Evolutionary conservation across 2,329 filamentous ascomycete genomes (phyloP).

Genomic region (Aspergillus fijiensis): DNA sequence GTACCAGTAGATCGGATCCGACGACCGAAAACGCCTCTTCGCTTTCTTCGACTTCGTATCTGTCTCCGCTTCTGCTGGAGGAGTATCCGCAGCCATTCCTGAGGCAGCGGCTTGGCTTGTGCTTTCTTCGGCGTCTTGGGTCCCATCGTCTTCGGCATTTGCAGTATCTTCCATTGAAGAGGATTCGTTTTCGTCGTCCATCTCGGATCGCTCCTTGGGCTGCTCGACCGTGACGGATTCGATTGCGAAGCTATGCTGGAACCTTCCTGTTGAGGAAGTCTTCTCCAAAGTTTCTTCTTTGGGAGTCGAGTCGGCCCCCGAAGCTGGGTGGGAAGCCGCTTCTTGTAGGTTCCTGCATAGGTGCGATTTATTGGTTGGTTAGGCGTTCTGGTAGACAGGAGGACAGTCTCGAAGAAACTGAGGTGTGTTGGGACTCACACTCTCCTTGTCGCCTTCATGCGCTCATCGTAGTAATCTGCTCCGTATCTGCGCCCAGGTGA

Average conservation of each 20-base stretch:
- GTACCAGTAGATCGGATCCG: slow-evolving; percentile 51
- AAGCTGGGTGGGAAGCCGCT: not conserved
- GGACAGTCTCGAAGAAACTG: not conserved
- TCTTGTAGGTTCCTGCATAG: slow-evolving; percentile 14
- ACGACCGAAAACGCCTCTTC: slow-evolving; percentile 31
- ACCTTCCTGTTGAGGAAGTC: slow-evolving; percentile 3
- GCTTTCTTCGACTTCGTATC: slow-evolving; percentile 17
- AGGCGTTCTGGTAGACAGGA: not conserved
- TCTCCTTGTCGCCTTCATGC: slow-evolving; percentile 49
- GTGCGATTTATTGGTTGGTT: slow-evolving; percentile 4
- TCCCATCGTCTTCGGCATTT: not conserved
- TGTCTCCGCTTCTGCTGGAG: slow-evolving; percentile 5
- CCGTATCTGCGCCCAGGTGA: slow-evolving; percentile 48
- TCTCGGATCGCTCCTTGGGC: slow-evolving; percentile 12
- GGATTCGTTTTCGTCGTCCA: not conserved
- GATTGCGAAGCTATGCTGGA: slow-evolving; percentile 15
- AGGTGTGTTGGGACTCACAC: slow-evolving; percentile 32
- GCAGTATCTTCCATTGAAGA: not conserved
- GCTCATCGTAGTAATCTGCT: slow-evolving; percentile 51
- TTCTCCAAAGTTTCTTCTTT: slow-evolving; percentile 1
- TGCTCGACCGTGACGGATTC: slow-evolving; percentile 1
- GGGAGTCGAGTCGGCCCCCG: not conserved
- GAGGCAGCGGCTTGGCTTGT: not conserved
- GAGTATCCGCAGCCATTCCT: slow-evolving; percentile 4
- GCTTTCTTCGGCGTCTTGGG: not conserved